A percentile compares a stretch with the other conserved stretches of the same genome.
Conservation (phyloP, 2,329 filamentous ascomycete species). For the Clonostachys byssicola region DNA sequence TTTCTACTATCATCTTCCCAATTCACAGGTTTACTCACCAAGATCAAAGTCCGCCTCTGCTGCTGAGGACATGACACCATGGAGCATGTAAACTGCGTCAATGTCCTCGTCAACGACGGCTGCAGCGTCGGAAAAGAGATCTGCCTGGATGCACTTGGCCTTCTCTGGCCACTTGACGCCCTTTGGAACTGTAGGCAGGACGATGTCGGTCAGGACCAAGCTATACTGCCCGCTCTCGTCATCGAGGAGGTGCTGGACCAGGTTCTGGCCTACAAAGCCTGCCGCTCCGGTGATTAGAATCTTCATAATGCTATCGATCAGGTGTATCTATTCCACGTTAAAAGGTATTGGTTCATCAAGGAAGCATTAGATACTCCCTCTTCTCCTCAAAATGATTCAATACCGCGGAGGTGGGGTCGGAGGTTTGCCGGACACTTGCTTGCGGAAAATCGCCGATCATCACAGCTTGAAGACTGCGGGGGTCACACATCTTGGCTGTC, state of each 20-base stretch:
- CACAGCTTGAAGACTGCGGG: no score
- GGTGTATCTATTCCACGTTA: no score
- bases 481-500: no score
- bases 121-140: slow-evolving; percentile 11
- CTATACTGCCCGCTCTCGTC: slow-evolving; percentile 22
- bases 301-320: slow-evolving; percentile 4
- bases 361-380: no score
- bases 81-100: slow-evolving; percentile 49
- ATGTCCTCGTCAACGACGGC: slow-evolving; percentile 15
- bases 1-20: no score
- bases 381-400: no score
- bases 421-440: no score
- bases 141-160: slow-evolving; percentile 14
- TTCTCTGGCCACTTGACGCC: slow-evolving; percentile 17
- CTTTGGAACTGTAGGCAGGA: slow-evolving; percentile 42
- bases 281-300: slow-evolving; percentile 62
- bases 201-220: slow-evolving; percentile 53
- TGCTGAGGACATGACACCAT: slow-evolving; percentile 61
- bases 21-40: slow-evolving; percentile 26
- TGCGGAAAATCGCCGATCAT: no score
- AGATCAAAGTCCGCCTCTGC: slow-evolving; percentile 52
- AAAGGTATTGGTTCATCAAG: no score
- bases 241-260: slow-evolving; percentile 50
- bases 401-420: no score
- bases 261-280: slow-evolving; percentile 61